phyloP scores from a whole-genome alignment of 257 asterid species.

The Plantago elongata region DNA sequence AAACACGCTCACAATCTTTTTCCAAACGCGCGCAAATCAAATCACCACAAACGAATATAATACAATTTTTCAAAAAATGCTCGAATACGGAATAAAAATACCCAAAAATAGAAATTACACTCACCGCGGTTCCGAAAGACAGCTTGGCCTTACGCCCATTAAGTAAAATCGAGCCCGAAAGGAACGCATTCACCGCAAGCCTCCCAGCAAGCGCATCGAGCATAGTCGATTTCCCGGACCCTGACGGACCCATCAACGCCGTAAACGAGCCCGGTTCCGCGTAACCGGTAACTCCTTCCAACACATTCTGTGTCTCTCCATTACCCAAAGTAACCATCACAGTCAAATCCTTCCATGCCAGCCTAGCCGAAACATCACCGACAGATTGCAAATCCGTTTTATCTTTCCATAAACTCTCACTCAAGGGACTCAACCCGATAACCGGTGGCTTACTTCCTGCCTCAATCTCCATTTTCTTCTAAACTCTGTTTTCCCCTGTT shows the following conservation, averaged over 20 bases:
- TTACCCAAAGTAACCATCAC: conserved; percentile 72
- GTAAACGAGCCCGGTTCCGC: conserved; percentile 94
- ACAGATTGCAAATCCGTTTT: conserved; percentile 59
- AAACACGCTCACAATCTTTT: too few relatives aligned
- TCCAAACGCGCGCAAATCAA: too few relatives aligned
- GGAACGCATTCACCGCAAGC: conserved; percentile 84
- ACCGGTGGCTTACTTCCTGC: conserved; percentile 56
- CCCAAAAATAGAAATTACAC: conserved; percentile 13
- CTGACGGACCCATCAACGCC: conserved; percentile 98
- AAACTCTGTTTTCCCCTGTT: conserved; percentile 8
- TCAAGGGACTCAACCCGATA: conserved; percentile 78
- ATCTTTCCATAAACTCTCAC: conserved; percentile 92
- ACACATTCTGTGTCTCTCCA: conserved; percentile 76
- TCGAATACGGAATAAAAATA: too few relatives aligned
- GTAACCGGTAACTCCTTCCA: conserved; percentile 71
- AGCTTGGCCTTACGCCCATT: conserved; percentile 87
- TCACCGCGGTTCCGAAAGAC: conserved; percentile 86
- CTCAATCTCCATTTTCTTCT: conserved; percentile 87
- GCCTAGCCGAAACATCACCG: conserved; percentile 85
- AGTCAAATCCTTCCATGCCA: conserved; percentile 85
- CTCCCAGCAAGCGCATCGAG: conserved; percentile 91
- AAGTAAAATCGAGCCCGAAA: conserved; percentile 72
- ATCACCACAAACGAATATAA: too few relatives aligned
- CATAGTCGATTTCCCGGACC: conserved; percentile 88
- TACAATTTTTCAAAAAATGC: too few relatives aligned